These are phyloP conservation scores for Backusella psychrophila DNA, from an alignment of 192 early-diverging fungal genomes.

Conservation along the genomic window DNA sequence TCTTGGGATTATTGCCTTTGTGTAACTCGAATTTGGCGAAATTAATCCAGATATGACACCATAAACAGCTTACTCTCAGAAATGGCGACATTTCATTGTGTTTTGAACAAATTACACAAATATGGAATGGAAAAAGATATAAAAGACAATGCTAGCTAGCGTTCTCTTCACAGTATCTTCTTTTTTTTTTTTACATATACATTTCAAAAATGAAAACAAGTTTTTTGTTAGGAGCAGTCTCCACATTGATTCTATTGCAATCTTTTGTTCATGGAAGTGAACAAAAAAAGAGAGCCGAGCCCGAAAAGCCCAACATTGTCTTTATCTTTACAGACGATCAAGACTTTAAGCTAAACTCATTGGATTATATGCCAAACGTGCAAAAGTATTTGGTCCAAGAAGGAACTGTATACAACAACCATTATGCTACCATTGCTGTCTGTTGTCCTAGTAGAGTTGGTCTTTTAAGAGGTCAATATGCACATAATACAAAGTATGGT, in stretches of 20 bases:
- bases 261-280: background rate
- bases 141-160: background rate
- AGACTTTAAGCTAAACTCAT: slow-evolving; percentile 50
- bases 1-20: too few species aligned
- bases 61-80: background rate
- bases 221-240: background rate
- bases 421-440: slow-evolving; percentile 60
- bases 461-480: slow-evolving; percentile 57
- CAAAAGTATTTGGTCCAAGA: slow-evolving; percentile 57
- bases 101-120: background rate
- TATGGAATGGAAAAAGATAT: background rate
- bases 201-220: background rate
- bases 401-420: slow-evolving; percentile 59
- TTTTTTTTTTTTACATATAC: background rate
- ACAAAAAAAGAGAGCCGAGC: background rate
- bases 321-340: slow-evolving; percentile 70
- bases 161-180: background rate
- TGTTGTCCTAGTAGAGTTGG: slow-evolving; percentile 65
- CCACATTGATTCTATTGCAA: background rate
- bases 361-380: slow-evolving; percentile 60
- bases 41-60: background rate
- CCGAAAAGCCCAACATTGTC: slow-evolving; percentile 55
- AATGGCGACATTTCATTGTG: background rate
- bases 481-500: slow-evolving; percentile 57
- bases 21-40: too few species aligned